Conservation (phyloP, 176 grass and related monocot species). For the Oryza brachyantha region DNA sequence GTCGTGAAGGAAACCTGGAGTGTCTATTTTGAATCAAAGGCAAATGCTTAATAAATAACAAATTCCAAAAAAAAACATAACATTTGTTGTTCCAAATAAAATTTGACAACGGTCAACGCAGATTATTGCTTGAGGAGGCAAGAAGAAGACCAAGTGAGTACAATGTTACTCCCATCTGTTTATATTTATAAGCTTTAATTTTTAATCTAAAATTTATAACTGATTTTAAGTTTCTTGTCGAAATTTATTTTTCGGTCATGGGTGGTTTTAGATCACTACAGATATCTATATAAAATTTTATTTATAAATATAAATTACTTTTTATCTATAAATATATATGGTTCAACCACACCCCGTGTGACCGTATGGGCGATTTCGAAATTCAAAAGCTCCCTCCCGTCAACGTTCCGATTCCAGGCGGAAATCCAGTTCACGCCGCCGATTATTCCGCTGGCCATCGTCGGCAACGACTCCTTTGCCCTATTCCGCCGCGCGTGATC, state of each 20-base stretch:
- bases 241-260: too few relatives aligned
- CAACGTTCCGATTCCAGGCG: neutral
- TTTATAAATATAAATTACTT: too few relatives aligned
- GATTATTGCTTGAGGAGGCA: neutral
- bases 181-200: too few relatives aligned
- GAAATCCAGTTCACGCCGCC: slow-evolving; percentile 10
- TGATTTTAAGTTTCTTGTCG: too few relatives aligned
- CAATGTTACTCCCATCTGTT: neutral
- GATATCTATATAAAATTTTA: too few relatives aligned
- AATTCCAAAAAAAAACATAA: too few relatives aligned
- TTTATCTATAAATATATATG: too few relatives aligned
- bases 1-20: neutral
- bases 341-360: too few relatives aligned
- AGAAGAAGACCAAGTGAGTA: neutral
- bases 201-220: too few relatives aligned
- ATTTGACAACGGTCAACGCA: neutral
- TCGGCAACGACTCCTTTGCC: slow-evolving; percentile 16
- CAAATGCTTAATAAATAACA: too few relatives aligned
- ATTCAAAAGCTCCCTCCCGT: slow-evolving; percentile 31
- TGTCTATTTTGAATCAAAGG: neutral
- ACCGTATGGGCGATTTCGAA: slow-evolving; percentile 5
- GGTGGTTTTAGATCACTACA: too few relatives aligned
- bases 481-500: slow-evolving; percentile 9
- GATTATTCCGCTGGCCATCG: neutral
- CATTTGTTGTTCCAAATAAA: neutral